Evolutionary conservation across 2,329 filamentous ascomycete species (phyloP), one percentile per base, ranked within the genome.

Genomic region (Arachnomyces sp.): DNA sequence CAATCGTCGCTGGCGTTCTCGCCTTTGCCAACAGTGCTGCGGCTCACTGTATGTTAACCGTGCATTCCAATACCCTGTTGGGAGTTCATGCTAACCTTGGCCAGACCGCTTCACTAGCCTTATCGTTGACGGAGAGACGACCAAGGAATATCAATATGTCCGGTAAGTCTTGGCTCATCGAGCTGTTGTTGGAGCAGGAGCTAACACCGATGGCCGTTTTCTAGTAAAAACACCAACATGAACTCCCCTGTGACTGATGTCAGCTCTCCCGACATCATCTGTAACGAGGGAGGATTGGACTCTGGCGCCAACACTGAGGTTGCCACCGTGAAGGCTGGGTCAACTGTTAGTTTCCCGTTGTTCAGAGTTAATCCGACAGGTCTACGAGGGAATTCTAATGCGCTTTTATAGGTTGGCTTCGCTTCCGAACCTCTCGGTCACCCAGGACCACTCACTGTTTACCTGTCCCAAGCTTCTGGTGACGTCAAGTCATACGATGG

Each of bases 1-100:
- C 38, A 43, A 42, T 46, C 32, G 18, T 36, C 17, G 34, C 34
- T 9, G 34, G 34, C 34, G 14, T 18, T 6, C 34, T 36, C 34
- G 34, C 34, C 34, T 36, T 36, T 36, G 34, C 17, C 20, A 18
- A 36, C 20, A 36, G 34, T 36, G 34, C 34, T 25, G 34, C 34
- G 8, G 34, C 34, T 2, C 34, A 36, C 7, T 36, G 34, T 36
- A 36, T 18, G 34, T 36, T n/a, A 5, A 5, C 9, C 20, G 9
- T 5, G 9, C 9, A 5, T 25, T 25, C 9, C 9, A 9, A 18
- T 36, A 6, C 34, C 34, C 20, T 36, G 4, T 36, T 36, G 9
- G 9, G 1, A n/a, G 11, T 11, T 17, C 17, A 8, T 36, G 3
- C 12, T 18, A 17, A 18, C 15, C 15, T 20, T 16, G 11, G 3